Evolutionary conservation across 108 stramenopile genomes (phyloP).

Genomic region (Nitzschia sp.): DNA sequence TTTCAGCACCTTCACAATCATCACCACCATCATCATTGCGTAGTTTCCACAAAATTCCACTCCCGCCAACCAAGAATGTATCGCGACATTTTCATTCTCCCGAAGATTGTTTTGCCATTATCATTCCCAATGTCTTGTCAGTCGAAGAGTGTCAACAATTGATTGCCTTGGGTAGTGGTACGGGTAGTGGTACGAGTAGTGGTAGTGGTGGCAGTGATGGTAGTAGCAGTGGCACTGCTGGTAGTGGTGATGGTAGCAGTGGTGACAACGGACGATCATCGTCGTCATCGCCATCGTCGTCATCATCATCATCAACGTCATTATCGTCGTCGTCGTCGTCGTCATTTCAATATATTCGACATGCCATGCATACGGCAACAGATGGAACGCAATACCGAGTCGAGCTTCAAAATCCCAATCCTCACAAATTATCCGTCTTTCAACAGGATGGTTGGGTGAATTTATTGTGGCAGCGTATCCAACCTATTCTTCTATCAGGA

Average conservation of each 20-base stretch:
- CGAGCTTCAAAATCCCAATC: conserved; percentile 57
- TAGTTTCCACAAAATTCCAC: background rate
- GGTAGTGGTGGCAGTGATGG: too few relatives aligned
- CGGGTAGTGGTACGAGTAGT: too few relatives aligned
- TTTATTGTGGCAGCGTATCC: conserved; percentile 38
- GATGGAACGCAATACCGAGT: conserved; percentile 53
- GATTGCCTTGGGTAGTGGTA: conserved; percentile 30
- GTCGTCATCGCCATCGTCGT: too few relatives aligned
- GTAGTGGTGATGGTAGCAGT: too few relatives aligned
- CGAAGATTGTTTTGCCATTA: conserved; percentile 45
- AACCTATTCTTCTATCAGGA: conserved; percentile 19
- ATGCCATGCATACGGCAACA: conserved; percentile 53
- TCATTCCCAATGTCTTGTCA: conserved; percentile 42
- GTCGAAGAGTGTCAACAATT: conserved; percentile 41
- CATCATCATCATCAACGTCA: too few relatives aligned
- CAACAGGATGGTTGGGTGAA: conserved; percentile 38
- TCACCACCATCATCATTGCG: too few relatives aligned
- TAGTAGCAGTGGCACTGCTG: background rate
- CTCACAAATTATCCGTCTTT: conserved; percentile 74
- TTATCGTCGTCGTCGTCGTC: too few relatives aligned
- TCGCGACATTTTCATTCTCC: conserved; percentile 54
- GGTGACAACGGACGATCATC: too few relatives aligned
- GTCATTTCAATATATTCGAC: conserved; percentile 65
- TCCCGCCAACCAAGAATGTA: conserved; percentile 41
- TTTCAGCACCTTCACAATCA: too few relatives aligned